These are phyloP conservation scores for Oldenlandia corymbosa DNA, from an alignment of 257 asterid species.

Conservation along the genomic window DNA sequence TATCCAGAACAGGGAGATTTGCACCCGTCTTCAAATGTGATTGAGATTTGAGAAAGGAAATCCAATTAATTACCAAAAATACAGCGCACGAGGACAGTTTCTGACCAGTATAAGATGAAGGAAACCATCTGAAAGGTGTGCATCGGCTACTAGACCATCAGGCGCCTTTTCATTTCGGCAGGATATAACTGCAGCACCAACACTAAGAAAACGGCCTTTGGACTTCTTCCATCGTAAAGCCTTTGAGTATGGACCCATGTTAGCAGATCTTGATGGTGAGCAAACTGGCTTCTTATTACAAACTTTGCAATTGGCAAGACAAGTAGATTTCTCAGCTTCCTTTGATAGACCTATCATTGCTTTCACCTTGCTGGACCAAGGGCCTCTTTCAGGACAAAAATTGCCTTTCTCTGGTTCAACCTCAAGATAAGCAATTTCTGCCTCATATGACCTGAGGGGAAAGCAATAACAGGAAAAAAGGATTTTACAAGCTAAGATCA, in stretches of 20 bases:
- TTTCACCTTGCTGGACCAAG: conserved; percentile 29
- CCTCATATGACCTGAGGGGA: conserved; percentile 74
- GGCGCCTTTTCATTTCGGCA: conserved; percentile 96
- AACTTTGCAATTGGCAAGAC: conserved; percentile 69
- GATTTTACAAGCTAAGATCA: neutral
- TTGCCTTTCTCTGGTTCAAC: conserved; percentile 44
- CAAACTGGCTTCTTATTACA: conserved; percentile 44
- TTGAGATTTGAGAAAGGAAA: conserved; percentile 8
- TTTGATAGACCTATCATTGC: conserved; percentile 37
- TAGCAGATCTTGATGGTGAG: conserved; percentile 24
- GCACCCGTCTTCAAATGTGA: neutral
- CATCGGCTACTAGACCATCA: conserved; percentile 93
- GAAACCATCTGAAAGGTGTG: conserved; percentile 95
- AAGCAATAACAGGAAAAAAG: neutral
- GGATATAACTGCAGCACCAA: conserved; percentile 93
- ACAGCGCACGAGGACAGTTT: conserved; percentile 81
- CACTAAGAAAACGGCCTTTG: conserved; percentile 71
- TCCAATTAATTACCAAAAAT: conserved; percentile 53
- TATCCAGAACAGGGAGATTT: neutral
- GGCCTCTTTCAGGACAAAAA: conserved; percentile 30
- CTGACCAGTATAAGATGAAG: conserved; percentile 73
- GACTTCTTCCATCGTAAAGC: conserved; percentile 64
- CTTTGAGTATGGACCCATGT: conserved; percentile 29
- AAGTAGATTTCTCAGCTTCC: conserved; percentile 39
- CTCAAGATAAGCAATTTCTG: conserved; percentile 81